Evolutionary conservation across 192 early-diverging fungal genomes (phyloP).

Genomic region (Linnemannia zychae): DNA sequence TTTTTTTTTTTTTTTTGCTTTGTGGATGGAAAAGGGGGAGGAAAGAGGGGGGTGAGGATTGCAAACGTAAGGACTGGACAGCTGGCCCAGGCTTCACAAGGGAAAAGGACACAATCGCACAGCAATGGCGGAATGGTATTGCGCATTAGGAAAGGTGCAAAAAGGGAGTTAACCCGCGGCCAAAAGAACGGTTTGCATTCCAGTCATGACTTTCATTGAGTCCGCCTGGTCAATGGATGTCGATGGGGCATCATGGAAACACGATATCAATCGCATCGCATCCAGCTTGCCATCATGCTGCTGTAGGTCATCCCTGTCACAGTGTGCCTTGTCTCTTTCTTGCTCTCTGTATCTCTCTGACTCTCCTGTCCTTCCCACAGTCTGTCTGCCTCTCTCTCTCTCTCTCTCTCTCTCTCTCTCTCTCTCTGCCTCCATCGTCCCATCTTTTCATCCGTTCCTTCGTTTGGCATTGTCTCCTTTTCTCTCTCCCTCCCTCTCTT

Average conservation of each 20-base stretch:
- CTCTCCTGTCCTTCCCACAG: too few relatives aligned
- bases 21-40: background rate
- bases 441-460: background rate
- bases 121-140: background rate
- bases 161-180: background rate
- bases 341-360: background rate
- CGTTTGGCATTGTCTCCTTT: background rate
- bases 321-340: background rate
- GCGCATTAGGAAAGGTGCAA: background rate
- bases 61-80: background rate
- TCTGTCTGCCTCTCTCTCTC: background rate
- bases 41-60: background rate
- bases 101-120: background rate
- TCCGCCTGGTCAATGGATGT: background rate
- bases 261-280: background rate
- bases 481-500: background rate
- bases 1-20: background rate
- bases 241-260: background rate
- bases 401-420: background rate
- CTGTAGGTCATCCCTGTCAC: background rate
- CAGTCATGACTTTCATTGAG: background rate
- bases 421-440: background rate
- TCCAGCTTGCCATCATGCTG: background rate
- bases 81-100: background rate
- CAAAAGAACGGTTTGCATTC: constrained; percentile 2